Conservation (phyloP, 768 basidiomycete species). For the Auriculariales sp. region DNA sequence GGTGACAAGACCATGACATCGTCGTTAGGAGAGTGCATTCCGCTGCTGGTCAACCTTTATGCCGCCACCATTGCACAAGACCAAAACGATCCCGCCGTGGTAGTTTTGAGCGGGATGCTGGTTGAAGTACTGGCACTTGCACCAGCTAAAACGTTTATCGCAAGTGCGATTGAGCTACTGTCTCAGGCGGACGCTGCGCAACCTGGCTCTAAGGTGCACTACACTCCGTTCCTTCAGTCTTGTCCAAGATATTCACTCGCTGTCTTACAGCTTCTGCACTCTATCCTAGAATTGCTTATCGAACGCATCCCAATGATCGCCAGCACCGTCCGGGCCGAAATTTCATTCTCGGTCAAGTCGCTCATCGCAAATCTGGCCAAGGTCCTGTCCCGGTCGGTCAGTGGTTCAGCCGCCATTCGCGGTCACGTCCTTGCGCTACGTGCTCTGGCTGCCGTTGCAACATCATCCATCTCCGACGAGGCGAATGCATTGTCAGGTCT, state of each 20-base stretch:
- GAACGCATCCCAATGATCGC: not conserved
- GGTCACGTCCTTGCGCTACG: conserved; percentile 17
- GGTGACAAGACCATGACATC: not conserved
- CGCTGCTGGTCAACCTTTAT: not conserved
- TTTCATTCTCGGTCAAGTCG: not conserved
- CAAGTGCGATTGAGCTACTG: too few species aligned
- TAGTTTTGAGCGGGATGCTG: too few species aligned
- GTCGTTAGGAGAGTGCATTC: not conserved
- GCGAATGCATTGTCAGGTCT: conserved; percentile 44
- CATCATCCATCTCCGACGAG: conserved; percentile 48
- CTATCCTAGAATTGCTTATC: not conserved
- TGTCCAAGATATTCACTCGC: conserved; percentile 5
- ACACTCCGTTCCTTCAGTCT: too few species aligned
- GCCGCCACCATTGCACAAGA: not conserved
- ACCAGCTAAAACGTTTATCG: too few species aligned
- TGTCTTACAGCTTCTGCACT: conserved; percentile 1
- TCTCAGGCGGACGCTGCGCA: too few species aligned
- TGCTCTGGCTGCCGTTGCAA: conserved; percentile 45
- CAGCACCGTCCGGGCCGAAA: not conserved
- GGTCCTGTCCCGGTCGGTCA: not conserved
- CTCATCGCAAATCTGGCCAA: not conserved
- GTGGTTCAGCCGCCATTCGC: not conserved
- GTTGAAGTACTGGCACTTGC: too few species aligned
- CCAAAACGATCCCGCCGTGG: too few species aligned
- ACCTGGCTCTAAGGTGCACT: too few species aligned